Evolutionary conservation across 768 basidiomycete species (phyloP).

Genomic region (Amanita rubescens): DNA sequence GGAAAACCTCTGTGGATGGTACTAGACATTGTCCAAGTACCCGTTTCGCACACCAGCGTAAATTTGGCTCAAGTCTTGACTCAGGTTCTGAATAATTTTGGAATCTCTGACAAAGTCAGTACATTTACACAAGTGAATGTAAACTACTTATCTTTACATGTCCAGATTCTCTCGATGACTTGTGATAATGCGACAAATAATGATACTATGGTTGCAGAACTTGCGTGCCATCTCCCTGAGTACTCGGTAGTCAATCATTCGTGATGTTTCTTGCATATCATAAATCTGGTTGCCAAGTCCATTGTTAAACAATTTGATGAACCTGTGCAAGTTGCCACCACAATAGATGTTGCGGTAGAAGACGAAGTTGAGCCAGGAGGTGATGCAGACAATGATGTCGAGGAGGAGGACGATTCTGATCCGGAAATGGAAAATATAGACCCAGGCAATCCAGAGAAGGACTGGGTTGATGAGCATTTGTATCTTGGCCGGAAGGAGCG

Average conservation of each 20-base stretch:
- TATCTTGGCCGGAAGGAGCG: not conserved
- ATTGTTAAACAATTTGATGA: not conserved
- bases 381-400: conserved; percentile 8
- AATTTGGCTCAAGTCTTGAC: conserved; percentile 27
- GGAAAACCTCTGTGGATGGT: conserved; percentile 1
- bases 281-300: not conserved
- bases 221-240: conserved; percentile 8
- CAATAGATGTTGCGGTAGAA: not conserved
- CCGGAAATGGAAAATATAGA: conserved; percentile 13
- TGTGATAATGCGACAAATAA: conserved; percentile 29
- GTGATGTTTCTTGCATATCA: not conserved
- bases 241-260: not conserved
- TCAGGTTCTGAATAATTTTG: conserved; percentile 24
- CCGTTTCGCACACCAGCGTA: conserved; percentile 22
- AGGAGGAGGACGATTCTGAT: conserved; percentile 14
- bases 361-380: conserved; percentile 1
- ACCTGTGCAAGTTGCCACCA: not conserved
- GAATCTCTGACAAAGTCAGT: conserved; percentile 25
- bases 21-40: conserved; percentile 8
- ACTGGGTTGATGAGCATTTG: conserved; percentile 7
- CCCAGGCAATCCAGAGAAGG: conserved; percentile 12
- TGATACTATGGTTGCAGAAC: conserved; percentile 25
- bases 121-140: not conserved
- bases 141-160: not conserved
- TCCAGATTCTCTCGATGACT: conserved; percentile 23